These are phyloP conservation scores for Phaeophleospora eucalypticola DNA, from an alignment of 2,329 filamentous ascomycete genomes.

Conservation along the genomic window DNA sequence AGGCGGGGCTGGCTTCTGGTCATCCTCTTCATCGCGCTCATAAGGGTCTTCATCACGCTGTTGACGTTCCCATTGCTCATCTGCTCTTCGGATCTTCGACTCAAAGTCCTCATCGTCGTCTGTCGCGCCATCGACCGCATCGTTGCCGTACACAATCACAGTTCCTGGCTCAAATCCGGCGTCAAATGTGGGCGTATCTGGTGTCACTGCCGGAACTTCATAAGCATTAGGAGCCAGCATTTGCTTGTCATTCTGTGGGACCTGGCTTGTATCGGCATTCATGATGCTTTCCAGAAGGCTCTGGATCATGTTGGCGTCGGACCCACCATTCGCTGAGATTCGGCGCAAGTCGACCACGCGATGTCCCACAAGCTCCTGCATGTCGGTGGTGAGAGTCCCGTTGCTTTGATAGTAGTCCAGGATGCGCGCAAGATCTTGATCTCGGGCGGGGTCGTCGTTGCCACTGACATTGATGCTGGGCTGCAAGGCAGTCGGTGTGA, in stretches of 20 bases:
- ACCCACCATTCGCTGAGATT: slow-evolving; percentile 31
- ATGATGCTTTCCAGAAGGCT: slow-evolving; percentile 33
- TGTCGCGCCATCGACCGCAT: slow-evolving; percentile 6
- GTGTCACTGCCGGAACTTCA: slow-evolving; percentile 29
- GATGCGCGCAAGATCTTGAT: slow-evolving; percentile 18
- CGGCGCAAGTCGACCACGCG: slow-evolving; percentile 31
- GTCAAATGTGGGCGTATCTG: slow-evolving; percentile 30
- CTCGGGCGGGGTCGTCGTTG: slow-evolving; percentile 7
- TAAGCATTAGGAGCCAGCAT: slow-evolving; percentile 23
- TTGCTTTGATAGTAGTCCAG: slow-evolving; percentile 30
- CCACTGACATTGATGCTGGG: neutral
- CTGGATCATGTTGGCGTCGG: slow-evolving; percentile 33
- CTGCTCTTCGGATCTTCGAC: slow-evolving; percentile 28
- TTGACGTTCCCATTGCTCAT: slow-evolving; percentile 31
- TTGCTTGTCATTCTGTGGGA: slow-evolving; percentile 16
- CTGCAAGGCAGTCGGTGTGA: slow-evolving; percentile 17
- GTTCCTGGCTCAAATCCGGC: slow-evolving; percentile 26
- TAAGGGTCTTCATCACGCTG: slow-evolving; percentile 25
- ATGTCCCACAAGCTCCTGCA: slow-evolving; percentile 31
- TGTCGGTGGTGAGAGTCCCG: slow-evolving; percentile 30
- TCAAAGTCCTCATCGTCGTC: slow-evolving; percentile 29
- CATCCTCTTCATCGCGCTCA: slow-evolving; percentile 25
- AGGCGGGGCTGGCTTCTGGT: slow-evolving; percentile 39
- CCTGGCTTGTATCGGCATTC: slow-evolving; percentile 6
- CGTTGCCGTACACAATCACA: slow-evolving; percentile 28